Base-by-base conservation (phyloP, 306 rosid genomes). In the Alnus glutinosa region DNA sequence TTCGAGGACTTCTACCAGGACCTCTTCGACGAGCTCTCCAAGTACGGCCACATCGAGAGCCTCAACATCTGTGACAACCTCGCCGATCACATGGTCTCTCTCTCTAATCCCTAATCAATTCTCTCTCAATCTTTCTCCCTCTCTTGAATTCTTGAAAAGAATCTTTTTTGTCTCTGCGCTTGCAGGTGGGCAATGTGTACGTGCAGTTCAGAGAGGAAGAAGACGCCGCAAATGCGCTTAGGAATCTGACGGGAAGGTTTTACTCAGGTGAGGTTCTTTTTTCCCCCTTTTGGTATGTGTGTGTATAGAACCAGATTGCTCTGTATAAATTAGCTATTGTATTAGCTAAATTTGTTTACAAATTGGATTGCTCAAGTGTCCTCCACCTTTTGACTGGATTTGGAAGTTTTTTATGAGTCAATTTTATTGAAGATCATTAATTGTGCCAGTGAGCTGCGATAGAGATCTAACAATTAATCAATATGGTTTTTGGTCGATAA, bases 1-100 rank as follows among this genome's bases (percentile, higher is more conserved):
- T 96, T 93, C 81, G 97, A 91, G 85, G 97, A 96, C 82, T 96
- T 96, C 71, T 96, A 93, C n/a, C 97, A 96, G 75, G 99, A 96
- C 87, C 90, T 96, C 5, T 96, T 89, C 19, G 97, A 96, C 88
- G 99, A 96, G 90, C 90, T 96, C 73, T 87, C 96, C 90, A 96
- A 96, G 86, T 93, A 93, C 16, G 99, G 98, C 0, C 90, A 87
- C 59, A 86, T 96, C 66, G 98, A 96, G 87, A 96, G 99, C 87
- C 84, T 96, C 86, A 96, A 96, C 78, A 96, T 96, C 68, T 96
- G 99, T 69, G 99, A 96, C 64, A 96, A 96, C 80, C 83, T 96
- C 82, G 99, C 99, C 10, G 99, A 96, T 80, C 99, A 96, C 81
- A 96, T 96, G 99, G 99, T 95, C 55, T n/a, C 0, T 19, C 28